A percentile compares a stretch with the other conserved stretches of the same genome.
Evolutionary conservation across 2,329 filamentous ascomycete species (phyloP).

Genomic region (Claviceps monticola): DNA sequence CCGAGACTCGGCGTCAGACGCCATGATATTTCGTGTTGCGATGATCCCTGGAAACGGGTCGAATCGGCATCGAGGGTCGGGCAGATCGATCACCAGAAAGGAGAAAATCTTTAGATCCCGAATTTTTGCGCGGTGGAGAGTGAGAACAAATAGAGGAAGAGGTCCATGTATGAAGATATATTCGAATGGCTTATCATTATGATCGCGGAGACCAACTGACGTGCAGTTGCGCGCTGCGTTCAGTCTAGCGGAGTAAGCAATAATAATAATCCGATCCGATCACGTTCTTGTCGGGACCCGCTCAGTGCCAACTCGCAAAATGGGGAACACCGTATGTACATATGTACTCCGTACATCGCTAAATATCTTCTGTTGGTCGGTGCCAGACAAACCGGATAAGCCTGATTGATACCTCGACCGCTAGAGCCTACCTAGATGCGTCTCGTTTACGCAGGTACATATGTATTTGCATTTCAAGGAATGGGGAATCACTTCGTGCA

Average conservation of each 20-base stretch:
- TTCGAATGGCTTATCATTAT: background rate
- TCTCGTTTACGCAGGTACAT: too few relatives aligned
- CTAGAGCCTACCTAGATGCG: too few relatives aligned
- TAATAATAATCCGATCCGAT: background rate
- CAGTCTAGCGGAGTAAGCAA: background rate
- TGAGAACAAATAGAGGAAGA: background rate
- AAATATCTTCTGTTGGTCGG: too few relatives aligned
- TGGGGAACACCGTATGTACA: too few relatives aligned
- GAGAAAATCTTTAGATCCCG: background rate
- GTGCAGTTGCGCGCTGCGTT: background rate
- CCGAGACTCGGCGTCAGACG: constrained; percentile 12
- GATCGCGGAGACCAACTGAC: background rate
- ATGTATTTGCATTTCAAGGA: too few relatives aligned
- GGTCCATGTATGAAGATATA: background rate
- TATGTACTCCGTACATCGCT: too few relatives aligned
- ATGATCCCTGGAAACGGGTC: background rate
- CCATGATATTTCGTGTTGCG: constrained; percentile 7
- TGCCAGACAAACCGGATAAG: too few relatives aligned
- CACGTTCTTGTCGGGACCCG: background rate
- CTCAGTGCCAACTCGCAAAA: background rate
- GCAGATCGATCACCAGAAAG: background rate
- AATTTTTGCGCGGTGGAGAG: background rate
- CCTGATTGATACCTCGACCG: too few relatives aligned
- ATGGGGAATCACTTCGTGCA: too few relatives aligned
- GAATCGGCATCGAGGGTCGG: background rate